phyloP scores from a whole-genome alignment of 768 basidiomycete genomes.

The Lentinula raphanica region DNA sequence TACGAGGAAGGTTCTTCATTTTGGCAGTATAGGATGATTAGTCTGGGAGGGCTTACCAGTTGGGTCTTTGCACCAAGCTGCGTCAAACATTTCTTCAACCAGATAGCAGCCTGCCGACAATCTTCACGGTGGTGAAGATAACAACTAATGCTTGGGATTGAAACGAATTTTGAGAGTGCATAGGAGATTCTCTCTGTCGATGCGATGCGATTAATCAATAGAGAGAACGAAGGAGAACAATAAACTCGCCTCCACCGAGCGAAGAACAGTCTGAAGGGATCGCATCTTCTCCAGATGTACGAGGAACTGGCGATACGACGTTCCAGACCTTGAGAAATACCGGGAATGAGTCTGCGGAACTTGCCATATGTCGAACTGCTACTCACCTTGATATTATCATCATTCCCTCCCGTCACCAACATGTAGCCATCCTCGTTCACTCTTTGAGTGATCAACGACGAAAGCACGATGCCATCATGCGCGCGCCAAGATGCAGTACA shows the following conservation, averaged over 20 bases:
- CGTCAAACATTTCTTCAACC: constrained; percentile 81
- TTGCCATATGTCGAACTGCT: too few species aligned
- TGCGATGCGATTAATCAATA: background rate
- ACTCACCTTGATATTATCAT: constrained; percentile 79
- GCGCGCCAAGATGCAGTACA: constrained; percentile 79
- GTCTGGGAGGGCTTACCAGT: constrained; percentile 48
- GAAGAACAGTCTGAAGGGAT: background rate
- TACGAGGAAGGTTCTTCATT: too few species aligned
- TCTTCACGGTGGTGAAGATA: constrained; percentile 66
- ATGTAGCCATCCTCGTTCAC: constrained; percentile 26
- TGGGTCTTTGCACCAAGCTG: constrained; percentile 84
- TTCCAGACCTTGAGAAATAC: constrained; percentile 42
- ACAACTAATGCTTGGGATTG: constrained; percentile 82
- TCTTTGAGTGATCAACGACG: constrained; percentile 54
- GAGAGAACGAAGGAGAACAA: background rate
- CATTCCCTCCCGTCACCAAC: constrained; percentile 80
- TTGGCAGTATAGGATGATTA: background rate
- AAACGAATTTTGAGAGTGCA: constrained; percentile 79
- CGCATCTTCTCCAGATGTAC: constrained; percentile 13
- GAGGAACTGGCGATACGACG: constrained; percentile 27
- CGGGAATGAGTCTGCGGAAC: background rate
- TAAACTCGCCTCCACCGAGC: background rate
- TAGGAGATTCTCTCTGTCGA: constrained; percentile 30
- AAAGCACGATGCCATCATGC: constrained; percentile 79
- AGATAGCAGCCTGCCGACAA: constrained; percentile 91